Conservation (phyloP, 306 rosid genomes). For the Ochetophila trinervis region DNA sequence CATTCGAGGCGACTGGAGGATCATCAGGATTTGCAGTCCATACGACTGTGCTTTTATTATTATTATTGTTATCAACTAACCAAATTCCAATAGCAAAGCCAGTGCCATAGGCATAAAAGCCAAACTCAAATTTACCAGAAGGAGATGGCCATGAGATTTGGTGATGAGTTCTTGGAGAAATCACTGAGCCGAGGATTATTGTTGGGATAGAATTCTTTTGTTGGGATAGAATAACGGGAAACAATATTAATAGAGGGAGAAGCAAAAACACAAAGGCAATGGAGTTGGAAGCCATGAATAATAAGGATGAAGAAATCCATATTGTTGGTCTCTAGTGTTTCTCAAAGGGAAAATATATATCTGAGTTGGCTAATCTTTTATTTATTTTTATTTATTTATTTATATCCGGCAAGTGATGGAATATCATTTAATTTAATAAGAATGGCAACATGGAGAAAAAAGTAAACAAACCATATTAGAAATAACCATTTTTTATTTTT, state of each 20-base stretch:
- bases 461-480: no score
- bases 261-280: background rate
- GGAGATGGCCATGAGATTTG: constrained; percentile 17
- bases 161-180: background rate
- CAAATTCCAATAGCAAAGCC: constrained; percentile 25
- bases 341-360: no score
- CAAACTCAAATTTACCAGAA: constrained; percentile 20
- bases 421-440: no score
- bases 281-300: no score
- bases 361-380: no score
- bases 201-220: background rate
- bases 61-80: background rate
- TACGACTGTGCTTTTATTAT: background rate
- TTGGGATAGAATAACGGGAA: background rate
- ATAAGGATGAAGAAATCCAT: no score
- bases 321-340: no score
- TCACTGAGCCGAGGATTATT: constrained; percentile 1
- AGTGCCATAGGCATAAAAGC: constrained; percentile 3
- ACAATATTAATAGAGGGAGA: background rate
- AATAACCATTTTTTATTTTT: no score
- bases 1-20: constrained; percentile 1
- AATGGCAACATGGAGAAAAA: no score
- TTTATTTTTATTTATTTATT: no score
- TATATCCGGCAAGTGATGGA: no score
- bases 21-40: constrained; percentile 25